These are phyloP conservation scores for Coniochaeta sp. DNA, from an alignment of 2,329 filamentous ascomycete species.

Conservation along the genomic window DNA sequence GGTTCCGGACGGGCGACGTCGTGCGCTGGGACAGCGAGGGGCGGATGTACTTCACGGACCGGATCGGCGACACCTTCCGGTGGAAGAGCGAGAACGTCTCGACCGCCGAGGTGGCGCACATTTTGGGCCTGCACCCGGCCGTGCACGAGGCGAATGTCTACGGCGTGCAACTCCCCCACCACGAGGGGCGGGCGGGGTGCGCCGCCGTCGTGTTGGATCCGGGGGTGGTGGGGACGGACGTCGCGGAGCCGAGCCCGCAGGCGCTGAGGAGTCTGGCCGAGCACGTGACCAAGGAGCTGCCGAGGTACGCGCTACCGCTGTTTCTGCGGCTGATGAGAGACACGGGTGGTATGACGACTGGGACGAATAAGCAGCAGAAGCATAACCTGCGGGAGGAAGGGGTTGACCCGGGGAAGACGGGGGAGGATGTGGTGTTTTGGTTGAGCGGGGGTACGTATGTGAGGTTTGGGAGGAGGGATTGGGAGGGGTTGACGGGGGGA, in stretches of 20 bases:
- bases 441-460: slow-evolving; percentile 60
- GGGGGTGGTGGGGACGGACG: slow-evolving; percentile 33
- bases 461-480: slow-evolving; percentile 59
- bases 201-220: slow-evolving; percentile 57
- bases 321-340: slow-evolving; percentile 64
- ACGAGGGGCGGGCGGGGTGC: slow-evolving; percentile 80
- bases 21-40: slow-evolving; percentile 65
- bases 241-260: slow-evolving; percentile 32
- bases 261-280: slow-evolving; percentile 52
- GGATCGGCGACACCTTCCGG: slow-evolving; percentile 70
- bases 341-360: slow-evolving; percentile 59
- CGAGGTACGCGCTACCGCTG: slow-evolving; percentile 68
- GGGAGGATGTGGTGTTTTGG: slow-evolving; percentile 52
- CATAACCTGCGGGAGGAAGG: slow-evolving; percentile 64
- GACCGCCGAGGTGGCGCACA: slow-evolving; percentile 74
- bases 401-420: slow-evolving; percentile 56
- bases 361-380: slow-evolving; percentile 88
- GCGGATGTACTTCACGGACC: slow-evolving; percentile 72
- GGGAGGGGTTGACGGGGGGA: slow-evolving; percentile 60
- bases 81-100: slow-evolving; percentile 84
- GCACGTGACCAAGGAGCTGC: slow-evolving; percentile 52
- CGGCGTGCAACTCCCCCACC: slow-evolving; percentile 69
- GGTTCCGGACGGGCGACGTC: slow-evolving; percentile 80
- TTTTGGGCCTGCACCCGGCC: slow-evolving; percentile 57
- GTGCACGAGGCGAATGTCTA: slow-evolving; percentile 82